Conservation (phyloP, 2,329 filamentous ascomycete species). For the Aspergillus texensis region DNA sequence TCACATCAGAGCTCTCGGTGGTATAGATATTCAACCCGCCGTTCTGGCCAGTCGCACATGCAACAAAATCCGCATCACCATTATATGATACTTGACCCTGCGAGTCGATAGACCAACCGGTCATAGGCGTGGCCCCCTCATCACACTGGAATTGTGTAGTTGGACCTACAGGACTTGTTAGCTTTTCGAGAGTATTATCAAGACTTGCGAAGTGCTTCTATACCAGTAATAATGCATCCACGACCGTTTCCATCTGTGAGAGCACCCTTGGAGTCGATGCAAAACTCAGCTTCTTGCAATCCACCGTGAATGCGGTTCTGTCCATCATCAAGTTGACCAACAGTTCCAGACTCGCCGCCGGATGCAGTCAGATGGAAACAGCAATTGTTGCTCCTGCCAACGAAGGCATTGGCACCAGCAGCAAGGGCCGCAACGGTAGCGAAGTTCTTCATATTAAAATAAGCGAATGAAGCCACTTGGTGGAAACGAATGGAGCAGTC, state of each 20-base stretch:
- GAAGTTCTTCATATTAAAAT: conserved; percentile 41
- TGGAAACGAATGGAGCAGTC: conserved; percentile 18
- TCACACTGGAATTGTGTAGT: conserved; percentile 67
- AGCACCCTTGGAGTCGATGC: conserved; percentile 54
- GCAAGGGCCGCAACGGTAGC: conserved; percentile 42
- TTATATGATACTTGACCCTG: conserved; percentile 57
- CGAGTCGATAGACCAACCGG: conserved; percentile 60
- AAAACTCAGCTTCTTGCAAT: conserved; percentile 54
- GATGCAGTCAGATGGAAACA: conserved; percentile 57
- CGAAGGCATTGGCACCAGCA: conserved; percentile 47
- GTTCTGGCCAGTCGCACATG: conserved; percentile 58
- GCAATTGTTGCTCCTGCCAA: conserved; percentile 45
- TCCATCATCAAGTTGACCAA: conserved; percentile 65
- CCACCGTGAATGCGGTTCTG: conserved; percentile 61
- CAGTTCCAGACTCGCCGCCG: conserved; percentile 53
- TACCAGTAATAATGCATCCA: conserved; percentile 67
- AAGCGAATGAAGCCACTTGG: conserved; percentile 13
- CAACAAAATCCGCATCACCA: conserved; percentile 58
- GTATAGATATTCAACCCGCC: conserved; percentile 47
- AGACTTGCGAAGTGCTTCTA: conserved; percentile 18
- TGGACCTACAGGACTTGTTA: conserved; percentile 43
- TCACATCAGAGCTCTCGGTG: conserved; percentile 34
- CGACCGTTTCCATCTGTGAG: conserved; percentile 60
- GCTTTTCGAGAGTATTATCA: conserved; percentile 13
- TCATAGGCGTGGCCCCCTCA: conserved; percentile 50